Percentiles rank a stretch among this genome's conserved stretches.
These are phyloP conservation scores for Rhodotorula sp. DNA, from an alignment of 1,284 basidiomycete species.

Conservation along the genomic window DNA sequence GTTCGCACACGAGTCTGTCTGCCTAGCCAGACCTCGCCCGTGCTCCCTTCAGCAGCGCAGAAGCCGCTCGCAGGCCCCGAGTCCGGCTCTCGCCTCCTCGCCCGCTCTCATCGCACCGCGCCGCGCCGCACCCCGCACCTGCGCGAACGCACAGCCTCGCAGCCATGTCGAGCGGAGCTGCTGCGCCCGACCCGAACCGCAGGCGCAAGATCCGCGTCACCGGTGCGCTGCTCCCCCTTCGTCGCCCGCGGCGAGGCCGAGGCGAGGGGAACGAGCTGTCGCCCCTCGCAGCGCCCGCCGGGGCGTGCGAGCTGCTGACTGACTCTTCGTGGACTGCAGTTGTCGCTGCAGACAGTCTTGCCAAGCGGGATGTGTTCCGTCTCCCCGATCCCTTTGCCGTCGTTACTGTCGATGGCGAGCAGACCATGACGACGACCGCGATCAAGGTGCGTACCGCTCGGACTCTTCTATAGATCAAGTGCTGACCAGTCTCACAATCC, in stretches of 20 bases:
- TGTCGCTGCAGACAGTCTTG: slow-evolving; percentile 82
- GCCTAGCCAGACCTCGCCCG: too few relatives aligned
- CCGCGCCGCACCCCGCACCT: neutral
- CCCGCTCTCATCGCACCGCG: neutral
- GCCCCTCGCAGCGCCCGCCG: neutral
- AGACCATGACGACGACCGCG: slow-evolving; percentile 86
- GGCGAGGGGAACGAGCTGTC: too few relatives aligned
- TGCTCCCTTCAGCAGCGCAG: too few relatives aligned
- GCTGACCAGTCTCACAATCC: neutral
- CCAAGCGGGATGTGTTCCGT: slow-evolving; percentile 86
- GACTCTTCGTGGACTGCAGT: slow-evolving; percentile 55
- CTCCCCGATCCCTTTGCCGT: slow-evolving; percentile 93
- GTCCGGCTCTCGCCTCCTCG: neutral
- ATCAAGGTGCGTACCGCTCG: slow-evolving; percentile 60
- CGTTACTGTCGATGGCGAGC: slow-evolving; percentile 89
- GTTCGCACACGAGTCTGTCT: too few relatives aligned
- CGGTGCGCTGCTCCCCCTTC: slow-evolving; percentile 11
- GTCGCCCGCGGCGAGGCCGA: neutral
- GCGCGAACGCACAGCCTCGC: neutral
- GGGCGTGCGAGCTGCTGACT: neutral
- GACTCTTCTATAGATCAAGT: too few relatives aligned
- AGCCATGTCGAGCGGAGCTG: slow-evolving; percentile 36
- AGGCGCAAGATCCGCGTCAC: slow-evolving; percentile 35
- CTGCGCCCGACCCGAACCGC: slow-evolving; percentile 37
- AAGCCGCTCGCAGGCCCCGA: too few relatives aligned